Conservation (phyloP, 805 yeast genomes). For the Candida schatavii region DNA sequence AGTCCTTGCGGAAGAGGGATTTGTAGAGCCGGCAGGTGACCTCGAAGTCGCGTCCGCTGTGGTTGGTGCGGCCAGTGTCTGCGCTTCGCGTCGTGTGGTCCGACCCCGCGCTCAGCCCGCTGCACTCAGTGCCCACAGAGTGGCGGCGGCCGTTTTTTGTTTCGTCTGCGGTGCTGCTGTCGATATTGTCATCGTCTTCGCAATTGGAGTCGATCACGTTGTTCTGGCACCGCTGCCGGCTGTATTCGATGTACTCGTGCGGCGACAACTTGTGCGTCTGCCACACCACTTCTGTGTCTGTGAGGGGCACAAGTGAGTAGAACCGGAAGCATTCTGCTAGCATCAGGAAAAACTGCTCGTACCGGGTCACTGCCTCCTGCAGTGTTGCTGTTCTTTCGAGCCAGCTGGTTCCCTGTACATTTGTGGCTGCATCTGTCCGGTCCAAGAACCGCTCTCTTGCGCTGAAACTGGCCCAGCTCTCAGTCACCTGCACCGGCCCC, state of each 20-base stretch:
- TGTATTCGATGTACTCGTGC: constrained; percentile 2
- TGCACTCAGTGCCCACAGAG: background rate
- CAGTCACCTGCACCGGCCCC: constrained; percentile 1
- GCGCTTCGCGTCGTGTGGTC: too few species aligned
- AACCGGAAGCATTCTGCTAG: constrained; percentile 1
- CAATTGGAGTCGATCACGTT: constrained; percentile 2
- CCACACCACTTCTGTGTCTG: constrained; percentile 4
- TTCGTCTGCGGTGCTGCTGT: background rate
- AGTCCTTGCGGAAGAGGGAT: background rate
- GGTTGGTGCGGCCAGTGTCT: background rate
- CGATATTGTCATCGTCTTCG: background rate
- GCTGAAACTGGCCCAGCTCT: background rate
- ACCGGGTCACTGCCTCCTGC: background rate
- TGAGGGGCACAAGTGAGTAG: constrained; percentile 5
- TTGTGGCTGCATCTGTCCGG: too few species aligned
- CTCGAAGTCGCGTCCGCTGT: too few species aligned
- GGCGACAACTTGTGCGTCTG: constrained; percentile 4
- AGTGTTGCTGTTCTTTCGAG: background rate
- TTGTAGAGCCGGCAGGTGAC: constrained; percentile 4
- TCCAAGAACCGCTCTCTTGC: background rate
- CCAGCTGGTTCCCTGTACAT: background rate
- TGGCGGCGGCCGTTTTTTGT: background rate
- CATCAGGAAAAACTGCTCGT: background rate
- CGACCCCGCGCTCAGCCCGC: background rate
- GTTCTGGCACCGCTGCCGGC: background rate